Conservation (phyloP, 345 rosid species). For the Carallia pectinifolia region DNA sequence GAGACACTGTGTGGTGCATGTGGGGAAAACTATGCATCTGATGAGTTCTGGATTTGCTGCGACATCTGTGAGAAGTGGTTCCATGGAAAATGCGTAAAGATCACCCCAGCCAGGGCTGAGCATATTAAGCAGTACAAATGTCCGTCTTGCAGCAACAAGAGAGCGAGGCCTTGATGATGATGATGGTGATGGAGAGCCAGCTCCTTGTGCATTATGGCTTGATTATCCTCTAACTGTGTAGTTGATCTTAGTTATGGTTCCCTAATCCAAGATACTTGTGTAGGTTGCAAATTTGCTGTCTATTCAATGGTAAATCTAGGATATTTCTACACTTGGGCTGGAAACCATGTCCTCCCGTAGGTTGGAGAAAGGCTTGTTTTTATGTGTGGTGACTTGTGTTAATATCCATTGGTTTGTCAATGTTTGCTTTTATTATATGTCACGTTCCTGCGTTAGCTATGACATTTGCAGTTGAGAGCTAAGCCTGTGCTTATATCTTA, state of each 20-base stretch:
- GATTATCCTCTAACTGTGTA: conserved; percentile 48
- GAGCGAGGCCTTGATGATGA: conserved; percentile 22
- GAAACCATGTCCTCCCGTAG: conserved; percentile 18
- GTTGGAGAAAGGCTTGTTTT: conserved; percentile 18
- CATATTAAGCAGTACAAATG: conserved; percentile 33
- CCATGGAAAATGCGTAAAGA: conserved; percentile 29
- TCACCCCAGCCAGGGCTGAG: conserved; percentile 31
- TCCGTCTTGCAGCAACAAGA: conserved; percentile 30
- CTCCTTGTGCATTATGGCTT: conserved; percentile 12
- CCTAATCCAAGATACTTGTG: conserved; percentile 30
- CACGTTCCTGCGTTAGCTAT: not conserved
- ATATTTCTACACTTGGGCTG: conserved; percentile 13
- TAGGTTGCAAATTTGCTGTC: conserved; percentile 30
- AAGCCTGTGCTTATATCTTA: no score
- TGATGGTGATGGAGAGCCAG: not conserved
- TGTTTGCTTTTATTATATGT: not conserved
- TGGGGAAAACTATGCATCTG: conserved; percentile 26
- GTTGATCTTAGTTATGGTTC: conserved; percentile 35
- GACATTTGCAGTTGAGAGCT: no score
- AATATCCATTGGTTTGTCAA: conserved; percentile 4
- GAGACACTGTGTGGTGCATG: conserved; percentile 29
- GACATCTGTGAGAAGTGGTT: conserved; percentile 30
- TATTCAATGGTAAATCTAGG: conserved; percentile 22
- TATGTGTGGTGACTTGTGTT: conserved; percentile 18
- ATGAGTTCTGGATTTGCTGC: conserved; percentile 31